Conservation (phyloP, 768 basidiomycete genomes). For the Pleurotus platypus region DNA sequence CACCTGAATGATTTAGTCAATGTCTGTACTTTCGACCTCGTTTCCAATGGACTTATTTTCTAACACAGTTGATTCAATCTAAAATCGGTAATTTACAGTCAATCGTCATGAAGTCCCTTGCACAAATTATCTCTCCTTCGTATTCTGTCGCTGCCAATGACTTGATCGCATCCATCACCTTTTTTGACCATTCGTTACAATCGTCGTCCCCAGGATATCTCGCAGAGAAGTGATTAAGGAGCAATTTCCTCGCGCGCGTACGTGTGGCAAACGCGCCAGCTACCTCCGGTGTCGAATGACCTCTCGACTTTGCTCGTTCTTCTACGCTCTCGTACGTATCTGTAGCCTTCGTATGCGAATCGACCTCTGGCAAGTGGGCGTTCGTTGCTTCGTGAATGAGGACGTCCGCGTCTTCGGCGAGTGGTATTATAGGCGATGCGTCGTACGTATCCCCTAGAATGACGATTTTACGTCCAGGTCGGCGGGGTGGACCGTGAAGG, state of each 20-base stretch:
- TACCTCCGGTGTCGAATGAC: slow-evolving; percentile 92
- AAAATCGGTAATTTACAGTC: slow-evolving; percentile 40
- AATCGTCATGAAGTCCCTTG: slow-evolving; percentile 72
- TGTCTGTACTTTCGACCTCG: slow-evolving; percentile 12
- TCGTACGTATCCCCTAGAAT: slow-evolving; percentile 87
- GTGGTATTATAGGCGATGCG: slow-evolving; percentile 57
- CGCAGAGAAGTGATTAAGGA: slow-evolving; percentile 85
- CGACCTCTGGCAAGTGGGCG: slow-evolving; percentile 69
- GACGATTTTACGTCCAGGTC: slow-evolving; percentile 71
- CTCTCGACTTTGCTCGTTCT: slow-evolving; percentile 63
- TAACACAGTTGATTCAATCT: slow-evolving; percentile 14
- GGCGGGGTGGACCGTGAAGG: slow-evolving; percentile 60
- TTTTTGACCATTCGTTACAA: slow-evolving; percentile 39
- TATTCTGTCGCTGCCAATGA: slow-evolving; percentile 51
- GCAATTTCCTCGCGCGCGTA: slow-evolving; percentile 56
- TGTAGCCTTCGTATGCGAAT: slow-evolving; percentile 50
- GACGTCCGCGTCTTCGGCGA: slow-evolving; percentile 67
- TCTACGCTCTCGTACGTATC: slow-evolving; percentile 66
- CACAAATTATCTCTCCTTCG: slow-evolving; percentile 59
- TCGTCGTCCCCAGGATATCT: slow-evolving; percentile 72
- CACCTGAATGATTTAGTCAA: slow-evolving; percentile 50
- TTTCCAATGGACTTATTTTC: slow-evolving; percentile 8
- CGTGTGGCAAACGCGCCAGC: slow-evolving; percentile 76
- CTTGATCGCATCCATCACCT: slow-evolving; percentile 62
- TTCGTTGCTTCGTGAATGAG: slow-evolving; percentile 91